phyloP scores from a whole-genome alignment of 805 yeast species.

The Sungouiozyma ichnusensis region DNA sequence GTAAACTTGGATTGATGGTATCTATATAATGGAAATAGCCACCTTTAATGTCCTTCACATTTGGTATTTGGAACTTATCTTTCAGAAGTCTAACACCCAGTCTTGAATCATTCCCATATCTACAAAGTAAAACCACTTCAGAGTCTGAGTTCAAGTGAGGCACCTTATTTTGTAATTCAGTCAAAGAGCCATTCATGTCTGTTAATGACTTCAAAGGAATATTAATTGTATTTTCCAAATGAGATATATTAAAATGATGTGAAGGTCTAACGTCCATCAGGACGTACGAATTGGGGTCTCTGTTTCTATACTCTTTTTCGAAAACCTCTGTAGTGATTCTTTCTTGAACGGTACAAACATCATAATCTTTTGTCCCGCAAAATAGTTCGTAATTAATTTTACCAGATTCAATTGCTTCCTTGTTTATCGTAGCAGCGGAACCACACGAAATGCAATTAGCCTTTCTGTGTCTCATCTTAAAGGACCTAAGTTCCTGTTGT shows the following conservation, averaged over 20 bases:
- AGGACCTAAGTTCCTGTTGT: slow-evolving; percentile 53
- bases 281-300: slow-evolving; percentile 11
- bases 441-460: slow-evolving; percentile 57
- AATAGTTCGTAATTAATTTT: slow-evolving; percentile 55
- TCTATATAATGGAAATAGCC: slow-evolving; percentile 66
- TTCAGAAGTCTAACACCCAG: slow-evolving; percentile 51
- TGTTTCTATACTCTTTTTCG: slow-evolving; percentile 21
- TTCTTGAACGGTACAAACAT: slow-evolving; percentile 35
- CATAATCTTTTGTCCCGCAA: slow-evolving; percentile 53
- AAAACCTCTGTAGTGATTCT: slow-evolving; percentile 35
- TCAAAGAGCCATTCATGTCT: slow-evolving; percentile 24
- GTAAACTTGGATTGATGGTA: slow-evolving; percentile 48
- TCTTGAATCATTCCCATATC: slow-evolving; percentile 88
- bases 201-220: slow-evolving; percentile 46
- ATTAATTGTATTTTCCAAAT: slow-evolving; percentile 48
- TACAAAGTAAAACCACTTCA: slow-evolving; percentile 56
- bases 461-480: slow-evolving; percentile 70
- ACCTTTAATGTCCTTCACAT: slow-evolving; percentile 63
- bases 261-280: slow-evolving; percentile 72
- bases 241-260: slow-evolving; percentile 63
- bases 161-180: slow-evolving; percentile 15
- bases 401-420: slow-evolving; percentile 35
- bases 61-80: slow-evolving; percentile 36
- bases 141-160: slow-evolving; percentile 16
- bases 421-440: slow-evolving; percentile 38